phyloP scores from a whole-genome alignment of 2,329 filamentous ascomycete genomes.

The Gnomoniopsis sp. region DNA sequence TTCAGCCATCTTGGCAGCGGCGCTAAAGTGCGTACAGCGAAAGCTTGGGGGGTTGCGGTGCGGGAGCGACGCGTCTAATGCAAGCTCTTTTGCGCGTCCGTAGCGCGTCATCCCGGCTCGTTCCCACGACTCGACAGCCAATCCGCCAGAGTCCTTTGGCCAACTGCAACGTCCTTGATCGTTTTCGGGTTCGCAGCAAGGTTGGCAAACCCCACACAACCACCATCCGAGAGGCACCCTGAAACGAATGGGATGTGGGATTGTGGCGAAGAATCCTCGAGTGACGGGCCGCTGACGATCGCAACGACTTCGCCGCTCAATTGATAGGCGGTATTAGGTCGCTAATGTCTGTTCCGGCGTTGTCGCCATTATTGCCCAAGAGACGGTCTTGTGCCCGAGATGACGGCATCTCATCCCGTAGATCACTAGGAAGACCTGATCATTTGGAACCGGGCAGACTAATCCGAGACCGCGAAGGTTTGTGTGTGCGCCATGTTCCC shows the following conservation, averaged over 20 bases:
- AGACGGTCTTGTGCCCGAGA: neutral
- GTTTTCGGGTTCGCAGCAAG: conserved; percentile 6
- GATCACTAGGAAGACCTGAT: neutral
- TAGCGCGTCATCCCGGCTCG: conserved; percentile 13
- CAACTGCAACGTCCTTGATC: neutral
- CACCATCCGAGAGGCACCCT: neutral
- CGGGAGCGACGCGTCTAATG: conserved; percentile 1
- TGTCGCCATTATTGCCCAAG: neutral
- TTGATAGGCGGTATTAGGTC: no score
- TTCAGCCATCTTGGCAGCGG: conserved; percentile 4
- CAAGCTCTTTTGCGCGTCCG: conserved; percentile 6
- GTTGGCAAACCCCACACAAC: conserved; percentile 3
- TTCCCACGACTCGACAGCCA: conserved; percentile 8
- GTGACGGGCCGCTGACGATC: neutral
- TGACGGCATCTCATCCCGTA: neutral
- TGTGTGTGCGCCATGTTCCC: neutral
- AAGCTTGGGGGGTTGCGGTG: conserved; percentile 3
- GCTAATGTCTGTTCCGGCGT: neutral
- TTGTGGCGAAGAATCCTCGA: neutral
- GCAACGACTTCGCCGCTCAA: neutral
- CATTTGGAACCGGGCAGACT: conserved; percentile 1
- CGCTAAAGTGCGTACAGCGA: neutral
- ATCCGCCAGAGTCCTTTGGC: conserved; percentile 3
- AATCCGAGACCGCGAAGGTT: neutral
- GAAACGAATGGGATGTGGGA: conserved; percentile 1